Conservation (phyloP, 1,284 basidiomycete species). For the Polyporus tsugae region DNA sequence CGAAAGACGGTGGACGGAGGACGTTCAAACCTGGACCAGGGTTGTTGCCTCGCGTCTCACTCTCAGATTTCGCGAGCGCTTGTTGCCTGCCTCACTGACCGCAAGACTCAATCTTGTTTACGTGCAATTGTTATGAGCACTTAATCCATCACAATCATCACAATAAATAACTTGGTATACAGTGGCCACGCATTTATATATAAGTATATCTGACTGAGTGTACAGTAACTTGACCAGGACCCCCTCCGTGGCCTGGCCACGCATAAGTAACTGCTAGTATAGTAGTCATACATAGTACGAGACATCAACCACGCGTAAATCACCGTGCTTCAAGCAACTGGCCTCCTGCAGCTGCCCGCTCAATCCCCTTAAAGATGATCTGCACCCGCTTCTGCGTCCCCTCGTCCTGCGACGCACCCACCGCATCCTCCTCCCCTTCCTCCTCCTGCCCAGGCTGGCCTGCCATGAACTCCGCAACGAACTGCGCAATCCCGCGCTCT, state of each 20-base stretch:
- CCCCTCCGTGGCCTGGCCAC: no score
- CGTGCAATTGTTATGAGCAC: no score
- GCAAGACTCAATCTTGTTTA: no score
- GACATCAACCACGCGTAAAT: neutral
- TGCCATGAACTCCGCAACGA: slow-evolving; percentile 81
- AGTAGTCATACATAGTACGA: no score
- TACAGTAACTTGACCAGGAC: no score
- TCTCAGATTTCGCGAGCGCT: neutral
- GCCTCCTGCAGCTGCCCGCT: slow-evolving; percentile 66
- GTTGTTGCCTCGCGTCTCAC: neutral
- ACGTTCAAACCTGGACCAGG: no score
- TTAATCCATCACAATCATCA: no score
- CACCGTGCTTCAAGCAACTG: slow-evolving; percentile 48
- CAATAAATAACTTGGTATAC: no score
- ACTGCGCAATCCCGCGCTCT: slow-evolving; percentile 58
- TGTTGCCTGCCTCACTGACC: neutral
- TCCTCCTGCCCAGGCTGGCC: slow-evolving; percentile 49
- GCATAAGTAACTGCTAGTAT: no score
- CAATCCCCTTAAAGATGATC: slow-evolving; percentile 62
- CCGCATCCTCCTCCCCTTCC: slow-evolving; percentile 46
- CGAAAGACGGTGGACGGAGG: no score
- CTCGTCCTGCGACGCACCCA: slow-evolving; percentile 51
- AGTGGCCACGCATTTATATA: no score
- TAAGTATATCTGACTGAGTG: no score
- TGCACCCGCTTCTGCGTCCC: slow-evolving; percentile 45